phyloP scores from a whole-genome alignment of 371 early-diverging fungal species.

The Mortierella sp. region DNA sequence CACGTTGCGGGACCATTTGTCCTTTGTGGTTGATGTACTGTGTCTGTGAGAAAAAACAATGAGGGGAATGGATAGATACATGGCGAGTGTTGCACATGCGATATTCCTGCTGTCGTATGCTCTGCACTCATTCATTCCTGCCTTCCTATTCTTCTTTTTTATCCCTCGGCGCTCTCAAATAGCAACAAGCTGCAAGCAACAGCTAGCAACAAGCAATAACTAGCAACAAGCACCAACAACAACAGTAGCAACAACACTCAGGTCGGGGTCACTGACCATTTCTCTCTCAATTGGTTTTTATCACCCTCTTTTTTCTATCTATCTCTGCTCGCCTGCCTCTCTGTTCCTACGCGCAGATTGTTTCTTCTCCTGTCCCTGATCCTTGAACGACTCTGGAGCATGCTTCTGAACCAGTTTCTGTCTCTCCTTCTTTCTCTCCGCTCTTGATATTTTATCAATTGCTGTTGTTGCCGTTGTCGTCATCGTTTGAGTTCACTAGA shows the following conservation, averaged over 20 bases:
- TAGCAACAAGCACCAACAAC: not conserved
- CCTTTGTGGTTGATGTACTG: not conserved
- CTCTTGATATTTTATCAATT: not conserved
- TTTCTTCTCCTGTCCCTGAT: not conserved
- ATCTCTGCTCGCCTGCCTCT: not conserved
- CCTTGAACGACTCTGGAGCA: not conserved
- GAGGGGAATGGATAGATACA: not conserved
- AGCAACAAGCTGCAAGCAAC: not conserved
- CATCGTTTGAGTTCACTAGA: not conserved
- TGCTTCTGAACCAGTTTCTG: not conserved
- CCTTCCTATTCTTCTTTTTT: not conserved
- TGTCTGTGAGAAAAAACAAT: not conserved
- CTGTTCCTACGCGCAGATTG: not conserved
- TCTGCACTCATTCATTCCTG: not conserved
- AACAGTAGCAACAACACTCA: not conserved
- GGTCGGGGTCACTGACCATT: constrained; percentile 6
- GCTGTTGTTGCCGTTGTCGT: not conserved
- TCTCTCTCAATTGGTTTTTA: not conserved
- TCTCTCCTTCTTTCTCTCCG: not conserved
- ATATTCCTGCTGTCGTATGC: no score
- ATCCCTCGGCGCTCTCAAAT: not conserved
- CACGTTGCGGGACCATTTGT: constrained; percentile 1
- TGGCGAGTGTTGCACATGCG: not conserved
- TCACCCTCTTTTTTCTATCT: not conserved
- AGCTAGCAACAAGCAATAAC: no score